Conservation (phyloP, 1,139 yeast species). For the Blastobotrys capitulatus region DNA sequence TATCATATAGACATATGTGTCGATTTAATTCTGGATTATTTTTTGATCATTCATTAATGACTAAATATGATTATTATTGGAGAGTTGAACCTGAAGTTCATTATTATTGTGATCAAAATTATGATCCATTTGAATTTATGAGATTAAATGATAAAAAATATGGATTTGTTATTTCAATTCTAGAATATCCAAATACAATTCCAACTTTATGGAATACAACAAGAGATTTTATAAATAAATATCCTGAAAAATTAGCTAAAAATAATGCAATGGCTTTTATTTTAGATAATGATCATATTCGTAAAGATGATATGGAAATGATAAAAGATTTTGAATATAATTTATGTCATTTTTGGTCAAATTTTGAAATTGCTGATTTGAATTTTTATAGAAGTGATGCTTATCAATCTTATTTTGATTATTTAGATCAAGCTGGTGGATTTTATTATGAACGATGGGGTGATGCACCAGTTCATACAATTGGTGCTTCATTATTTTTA, state of each 20-base stretch:
- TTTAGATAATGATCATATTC: conserved; percentile 46
- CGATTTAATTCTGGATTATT: conserved; percentile 80
- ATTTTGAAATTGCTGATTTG: conserved; percentile 81
- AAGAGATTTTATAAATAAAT: conserved; percentile 51
- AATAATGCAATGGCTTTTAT: conserved; percentile 66
- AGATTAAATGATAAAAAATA: conserved; percentile 66
- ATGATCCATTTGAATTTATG: conserved; percentile 82
- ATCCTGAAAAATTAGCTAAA: conserved; percentile 52
- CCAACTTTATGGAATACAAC: conserved; percentile 80
- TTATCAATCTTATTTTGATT: conserved; percentile 64
- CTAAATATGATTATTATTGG: conserved; percentile 78
- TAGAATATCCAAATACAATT: conserved; percentile 77
- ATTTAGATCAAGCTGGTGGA: conserved; percentile 70
- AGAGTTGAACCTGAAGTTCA: conserved; percentile 90
- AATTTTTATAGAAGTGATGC: conserved; percentile 71
- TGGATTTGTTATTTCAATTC: conserved; percentile 76
- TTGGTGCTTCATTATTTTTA: conserved; percentile 63
- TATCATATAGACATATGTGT: conserved; percentile 79
- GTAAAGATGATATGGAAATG: conserved; percentile 36
- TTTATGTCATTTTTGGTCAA: conserved; percentile 93
- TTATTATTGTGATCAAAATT: conserved; percentile 63
- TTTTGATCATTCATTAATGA: conserved; percentile 63
- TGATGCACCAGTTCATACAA: conserved; percentile 93
- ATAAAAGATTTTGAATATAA: conserved; percentile 54
- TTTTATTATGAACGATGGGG: conserved; percentile 93